phyloP scores from a whole-genome alignment of 2,329 filamentous ascomycete genomes.

The Coleophoma crateriformis region DNA sequence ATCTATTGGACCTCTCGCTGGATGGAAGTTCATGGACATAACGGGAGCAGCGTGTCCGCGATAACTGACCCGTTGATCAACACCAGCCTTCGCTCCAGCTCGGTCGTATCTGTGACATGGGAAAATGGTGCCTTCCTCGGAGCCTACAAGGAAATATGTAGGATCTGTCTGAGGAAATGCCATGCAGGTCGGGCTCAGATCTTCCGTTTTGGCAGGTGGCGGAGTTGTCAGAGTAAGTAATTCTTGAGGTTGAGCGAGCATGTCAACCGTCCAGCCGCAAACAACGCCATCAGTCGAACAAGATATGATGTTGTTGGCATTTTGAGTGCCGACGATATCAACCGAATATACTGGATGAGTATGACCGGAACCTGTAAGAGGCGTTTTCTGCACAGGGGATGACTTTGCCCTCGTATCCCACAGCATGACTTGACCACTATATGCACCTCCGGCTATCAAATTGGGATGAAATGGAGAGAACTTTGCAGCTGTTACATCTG shows the following conservation, averaged over 20 bases:
- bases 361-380: slow-evolving; percentile 88
- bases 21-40: slow-evolving; percentile 95
- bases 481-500: slow-evolving; percentile 89
- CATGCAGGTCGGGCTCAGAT: slow-evolving; percentile 90
- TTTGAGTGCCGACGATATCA: slow-evolving; percentile 94
- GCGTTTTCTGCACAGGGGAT: slow-evolving; percentile 90
- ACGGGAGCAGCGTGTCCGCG: slow-evolving; percentile 88
- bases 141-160: slow-evolving; percentile 95
- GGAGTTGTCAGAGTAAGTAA: slow-evolving; percentile 83
- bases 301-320: slow-evolving; percentile 97
- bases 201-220: slow-evolving; percentile 83
- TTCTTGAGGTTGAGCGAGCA: slow-evolving; percentile 95
- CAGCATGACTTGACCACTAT: slow-evolving; percentile 91
- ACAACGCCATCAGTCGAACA: slow-evolving; percentile 95
- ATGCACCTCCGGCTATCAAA: slow-evolving; percentile 90
- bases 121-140: slow-evolving; percentile 93
- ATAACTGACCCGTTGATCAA: slow-evolving; percentile 85
- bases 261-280: slow-evolving; percentile 96
- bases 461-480: slow-evolving; percentile 99
- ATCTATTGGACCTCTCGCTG: slow-evolving; percentile 85
- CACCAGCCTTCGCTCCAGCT: slow-evolving; percentile 92
- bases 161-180: slow-evolving; percentile 93
- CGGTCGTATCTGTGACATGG: slow-evolving; percentile 97
- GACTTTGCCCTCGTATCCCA: slow-evolving; percentile 94
- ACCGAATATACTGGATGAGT: slow-evolving; percentile 95